Base-by-base conservation (phyloP, 768 basidiomycete genomes). In the Pisolithus sp. region DNA sequence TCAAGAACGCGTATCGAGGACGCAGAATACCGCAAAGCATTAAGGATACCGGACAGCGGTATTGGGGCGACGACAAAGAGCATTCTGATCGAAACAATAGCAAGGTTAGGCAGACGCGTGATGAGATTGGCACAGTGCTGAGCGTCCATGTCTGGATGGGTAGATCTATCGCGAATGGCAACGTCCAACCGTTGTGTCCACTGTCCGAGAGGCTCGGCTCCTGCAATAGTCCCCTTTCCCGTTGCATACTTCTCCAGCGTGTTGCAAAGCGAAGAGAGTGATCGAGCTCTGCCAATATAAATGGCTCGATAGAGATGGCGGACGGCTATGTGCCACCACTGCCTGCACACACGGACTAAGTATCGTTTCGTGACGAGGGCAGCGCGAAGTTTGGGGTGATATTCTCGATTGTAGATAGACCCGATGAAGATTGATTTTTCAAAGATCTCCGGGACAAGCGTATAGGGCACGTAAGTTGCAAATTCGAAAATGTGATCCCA, bases 291-390 rank as follows among this genome's bases (percentile, higher is more conserved):
- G 2, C 61, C 53, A 2, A 67, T 52, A 30, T 57, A 61, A 1
- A 67, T 49, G 12, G 66, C 60, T 34, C 44, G 46, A 38, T 68
- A 64, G 36, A 67, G 64, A 38, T 39, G 52, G 3, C 56, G 57
- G 12, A 49, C 38, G 21, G 66, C 61, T 28, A 68, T 47, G 40
- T 62, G 52, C 56, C 58, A 63, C 65, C 65, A 67, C 47, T 52
- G 58, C 44, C 45, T 66, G 53, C 62, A 68, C 36, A 67, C 66
- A 7, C 60, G 59, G 2, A 68, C 66, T 23, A 67, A 53, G 36
- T 55, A 49, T 7, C 59, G 57, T 30, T 63, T 62, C 20, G 64
- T 68, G 42, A 66, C 4, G 24, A 68, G 56, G 6, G 62, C 52
- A 5, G 45, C 43, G 26, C 64, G 49, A 3, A 63, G 43, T 24